phyloP scores from a whole-genome alignment of 2,329 filamentous ascomycete species.

The Sarocladium oryzae region DNA sequence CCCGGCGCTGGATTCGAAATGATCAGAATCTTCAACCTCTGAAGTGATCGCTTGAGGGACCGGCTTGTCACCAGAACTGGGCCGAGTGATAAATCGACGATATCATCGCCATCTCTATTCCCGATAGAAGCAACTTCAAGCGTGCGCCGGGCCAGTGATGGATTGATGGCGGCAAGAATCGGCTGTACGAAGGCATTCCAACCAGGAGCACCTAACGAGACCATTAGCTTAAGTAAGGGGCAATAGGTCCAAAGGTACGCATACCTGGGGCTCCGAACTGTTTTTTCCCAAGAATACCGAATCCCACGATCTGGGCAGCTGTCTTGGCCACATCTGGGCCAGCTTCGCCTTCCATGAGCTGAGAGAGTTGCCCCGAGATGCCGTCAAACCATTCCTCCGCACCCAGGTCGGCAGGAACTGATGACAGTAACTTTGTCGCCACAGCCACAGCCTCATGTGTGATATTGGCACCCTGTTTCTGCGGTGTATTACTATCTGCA shows the following conservation, averaged over 20 bases:
- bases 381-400: slow-evolving; percentile 54
- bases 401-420: slow-evolving; percentile 47
- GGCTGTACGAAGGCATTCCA: slow-evolving; percentile 58
- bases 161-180: slow-evolving; percentile 46
- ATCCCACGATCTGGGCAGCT: slow-evolving; percentile 35
- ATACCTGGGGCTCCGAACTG: slow-evolving; percentile 56
- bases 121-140: slow-evolving; percentile 12
- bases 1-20: slow-evolving; percentile 62
- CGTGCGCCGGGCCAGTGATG: slow-evolving; percentile 21
- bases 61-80: slow-evolving; percentile 38
- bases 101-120: slow-evolving; percentile 24
- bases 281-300: slow-evolving; percentile 59
- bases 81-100: slow-evolving; percentile 39
- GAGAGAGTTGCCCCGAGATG: slow-evolving; percentile 54
- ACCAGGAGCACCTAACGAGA: slow-evolving; percentile 42
- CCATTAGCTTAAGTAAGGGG: not conserved
- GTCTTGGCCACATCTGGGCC: slow-evolving; percentile 29
- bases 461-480: slow-evolving; percentile 55
- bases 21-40: slow-evolving; percentile 48
- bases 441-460: slow-evolving; percentile 62
- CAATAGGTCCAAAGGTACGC: not conserved
- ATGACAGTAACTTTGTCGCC: slow-evolving; percentile 54
- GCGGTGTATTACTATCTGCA: slow-evolving; percentile 35
- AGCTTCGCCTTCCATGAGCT: slow-evolving; percentile 50
- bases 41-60: slow-evolving; percentile 44